Conservation (phyloP, 2,329 filamentous ascomycete species). For the Alternaria arbusti region DNA sequence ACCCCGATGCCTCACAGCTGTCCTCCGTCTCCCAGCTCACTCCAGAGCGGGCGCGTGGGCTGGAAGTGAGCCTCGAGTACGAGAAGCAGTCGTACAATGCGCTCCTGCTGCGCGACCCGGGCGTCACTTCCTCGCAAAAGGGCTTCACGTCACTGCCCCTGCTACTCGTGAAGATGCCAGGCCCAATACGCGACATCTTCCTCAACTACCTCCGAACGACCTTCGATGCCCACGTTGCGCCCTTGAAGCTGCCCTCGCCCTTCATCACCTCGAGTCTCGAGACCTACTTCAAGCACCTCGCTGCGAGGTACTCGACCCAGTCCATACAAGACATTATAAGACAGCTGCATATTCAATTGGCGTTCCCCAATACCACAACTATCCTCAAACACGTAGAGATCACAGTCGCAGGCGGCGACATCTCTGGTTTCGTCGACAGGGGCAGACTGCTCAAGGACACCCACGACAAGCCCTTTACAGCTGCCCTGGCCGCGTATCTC, state of each 20-base stretch:
- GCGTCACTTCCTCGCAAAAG: conserved; percentile 33
- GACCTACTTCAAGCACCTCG: conserved; percentile 66
- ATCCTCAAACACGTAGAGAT: conserved; percentile 53
- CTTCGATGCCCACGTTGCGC: conserved; percentile 59
- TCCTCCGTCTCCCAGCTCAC: conserved; percentile 13
- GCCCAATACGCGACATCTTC: conserved; percentile 56
- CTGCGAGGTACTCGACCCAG: conserved; percentile 40
- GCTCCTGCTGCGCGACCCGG: conserved; percentile 54
- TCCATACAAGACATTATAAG: conserved; percentile 40
- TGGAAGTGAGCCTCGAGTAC: conserved; percentile 58
- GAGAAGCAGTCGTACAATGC: conserved; percentile 58
- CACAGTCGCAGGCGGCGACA: conserved; percentile 50
- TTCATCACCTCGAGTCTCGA: conserved; percentile 56
- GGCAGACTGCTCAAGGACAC: conserved; percentile 28
- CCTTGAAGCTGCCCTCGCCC: conserved; percentile 52
- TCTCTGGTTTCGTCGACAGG: conserved; percentile 43
- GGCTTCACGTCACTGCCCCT: conserved; percentile 58
- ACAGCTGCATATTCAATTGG: conserved; percentile 45
- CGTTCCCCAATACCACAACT: conserved; percentile 37
- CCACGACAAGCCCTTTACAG: conserved; percentile 45
- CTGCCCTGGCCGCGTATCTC: conserved; percentile 49
- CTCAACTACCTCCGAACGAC: conserved; percentile 56
- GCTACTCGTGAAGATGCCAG: conserved; percentile 59
- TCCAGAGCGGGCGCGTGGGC: conserved; percentile 48
- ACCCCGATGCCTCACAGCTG: conserved; percentile 41